Conservation (phyloP, 1,139 yeast species). For the Chernovozyma aurita region DNA sequence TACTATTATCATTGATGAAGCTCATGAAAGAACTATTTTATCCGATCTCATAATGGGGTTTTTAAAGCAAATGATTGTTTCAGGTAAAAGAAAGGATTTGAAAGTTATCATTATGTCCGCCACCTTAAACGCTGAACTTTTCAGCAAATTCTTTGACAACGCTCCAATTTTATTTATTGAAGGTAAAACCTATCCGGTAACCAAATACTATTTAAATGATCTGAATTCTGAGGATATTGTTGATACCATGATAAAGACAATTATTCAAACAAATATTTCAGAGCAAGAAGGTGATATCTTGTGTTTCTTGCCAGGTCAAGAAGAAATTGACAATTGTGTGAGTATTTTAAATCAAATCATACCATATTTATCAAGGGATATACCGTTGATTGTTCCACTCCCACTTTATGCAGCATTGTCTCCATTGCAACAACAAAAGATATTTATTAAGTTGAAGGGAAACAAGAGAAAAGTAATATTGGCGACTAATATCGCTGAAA, state of each 20-base stretch:
- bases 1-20: conserved; percentile 89
- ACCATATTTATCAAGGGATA: conserved; percentile 64
- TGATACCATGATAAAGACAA: conserved; percentile 69
- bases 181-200: conserved; percentile 86
- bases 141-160: conserved; percentile 67
- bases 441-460: conserved; percentile 58
- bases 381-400: conserved; percentile 69
- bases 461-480: conserved; percentile 76
- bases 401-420: conserved; percentile 94
- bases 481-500: conserved; percentile 95
- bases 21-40: conserved; percentile 91
- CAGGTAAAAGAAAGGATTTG: conserved; percentile 47
- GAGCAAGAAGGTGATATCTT: conserved; percentile 86
- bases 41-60: conserved; percentile 91
- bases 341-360: conserved; percentile 56
- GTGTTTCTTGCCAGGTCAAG: conserved; percentile 94
- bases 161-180: conserved; percentile 84
- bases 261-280: conserved; percentile 71
- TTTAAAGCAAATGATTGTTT: conserved; percentile 57
- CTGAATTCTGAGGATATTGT: conserved; percentile 74
- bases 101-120: conserved; percentile 85
- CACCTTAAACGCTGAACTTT: conserved; percentile 88
- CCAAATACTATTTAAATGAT: conserved; percentile 55
- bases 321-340: conserved; percentile 88
- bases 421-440: conserved; percentile 73